Percentiles rank a stretch among this genome's conserved stretches.
Evolutionary conservation across 2,329 filamentous ascomycete species (phyloP).

Genomic region (Elsinoe batatas): DNA sequence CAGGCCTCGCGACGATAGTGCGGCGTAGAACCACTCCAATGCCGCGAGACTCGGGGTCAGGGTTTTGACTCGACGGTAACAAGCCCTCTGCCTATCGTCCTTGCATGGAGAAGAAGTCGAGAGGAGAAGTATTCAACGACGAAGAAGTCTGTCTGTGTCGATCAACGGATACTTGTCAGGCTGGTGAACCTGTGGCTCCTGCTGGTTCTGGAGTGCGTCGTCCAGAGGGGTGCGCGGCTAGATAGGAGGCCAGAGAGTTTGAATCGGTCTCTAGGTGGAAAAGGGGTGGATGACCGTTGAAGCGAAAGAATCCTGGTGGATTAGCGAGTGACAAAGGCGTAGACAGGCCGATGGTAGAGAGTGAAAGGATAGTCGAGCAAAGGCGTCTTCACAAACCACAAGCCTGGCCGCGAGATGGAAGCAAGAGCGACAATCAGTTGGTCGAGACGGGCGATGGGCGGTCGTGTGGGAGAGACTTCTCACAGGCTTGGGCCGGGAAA

Average conservation of each 20-base stretch:
- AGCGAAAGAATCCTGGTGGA: conserved; percentile 1
- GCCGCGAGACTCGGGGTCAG: conserved; percentile 10
- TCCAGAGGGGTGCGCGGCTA: conserved; percentile 1
- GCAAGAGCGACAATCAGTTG: conserved; percentile 1
- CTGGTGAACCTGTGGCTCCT: conserved; percentile 13
- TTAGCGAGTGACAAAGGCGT: conserved; percentile 11
- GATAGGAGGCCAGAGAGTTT: conserved; percentile 10
- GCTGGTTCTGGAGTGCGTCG: conserved; percentile 5
- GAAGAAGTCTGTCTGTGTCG: conserved; percentile 7
- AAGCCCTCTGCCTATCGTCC: neutral
- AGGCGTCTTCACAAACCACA: neutral
- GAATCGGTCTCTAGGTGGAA: neutral
- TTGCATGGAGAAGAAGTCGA: neutral
- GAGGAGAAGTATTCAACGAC: neutral
- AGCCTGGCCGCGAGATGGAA: neutral
- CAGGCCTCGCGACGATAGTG: conserved; percentile 3
- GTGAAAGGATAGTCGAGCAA: neutral
- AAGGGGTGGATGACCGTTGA: conserved; percentile 12
- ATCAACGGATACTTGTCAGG: conserved; percentile 15
- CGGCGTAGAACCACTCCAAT: neutral
- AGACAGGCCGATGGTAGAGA: neutral
- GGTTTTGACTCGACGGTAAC: neutral
- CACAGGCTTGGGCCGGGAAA: neutral
- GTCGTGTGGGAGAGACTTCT: neutral
- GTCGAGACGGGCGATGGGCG: conserved; percentile 4